phyloP scores from a whole-genome alignment of 345 rosid genomes.

The Punica granatum region DNA sequence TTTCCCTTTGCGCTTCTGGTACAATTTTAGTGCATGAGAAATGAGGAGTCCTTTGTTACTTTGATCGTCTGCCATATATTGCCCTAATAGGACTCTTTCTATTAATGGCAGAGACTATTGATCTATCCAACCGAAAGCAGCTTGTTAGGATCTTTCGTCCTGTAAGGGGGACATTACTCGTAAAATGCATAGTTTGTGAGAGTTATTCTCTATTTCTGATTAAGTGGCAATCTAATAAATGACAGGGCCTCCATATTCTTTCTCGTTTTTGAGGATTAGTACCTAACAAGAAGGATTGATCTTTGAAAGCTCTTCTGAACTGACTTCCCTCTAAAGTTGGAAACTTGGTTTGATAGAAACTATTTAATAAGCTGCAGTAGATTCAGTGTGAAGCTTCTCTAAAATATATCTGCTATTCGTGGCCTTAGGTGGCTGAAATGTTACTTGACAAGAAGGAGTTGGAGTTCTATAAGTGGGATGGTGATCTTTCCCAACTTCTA shows the following conservation, averaged over 20 bases:
- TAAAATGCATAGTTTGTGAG: neutral
- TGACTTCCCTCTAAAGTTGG: too few species aligned
- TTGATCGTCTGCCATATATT: neutral
- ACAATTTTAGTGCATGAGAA: neutral
- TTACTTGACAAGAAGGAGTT: constrained; percentile 62
- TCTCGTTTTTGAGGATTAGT: too few species aligned
- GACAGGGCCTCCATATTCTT: too few species aligned
- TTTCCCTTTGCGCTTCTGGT: neutral
- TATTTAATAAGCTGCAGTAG: neutral
- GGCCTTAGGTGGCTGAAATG: constrained; percentile 55
- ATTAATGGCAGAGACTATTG: neutral
- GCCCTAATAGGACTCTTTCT: neutral
- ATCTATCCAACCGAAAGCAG: neutral
- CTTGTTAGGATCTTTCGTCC: neutral
- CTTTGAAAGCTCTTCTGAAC: neutral
- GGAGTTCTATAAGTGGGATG: constrained; percentile 93
- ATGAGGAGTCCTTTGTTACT: neutral
- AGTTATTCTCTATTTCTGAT: neutral
- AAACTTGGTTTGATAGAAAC: too few species aligned
- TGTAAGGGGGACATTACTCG: neutral
- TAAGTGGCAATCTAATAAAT: neutral
- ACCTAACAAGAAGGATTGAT: neutral
- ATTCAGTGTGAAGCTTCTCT: neutral
- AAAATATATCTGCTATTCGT: neutral
- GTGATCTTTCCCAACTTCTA: constrained; percentile 64